phyloP scores from a whole-genome alignment of 2,329 filamentous ascomycete genomes.

The Fusarium azukiicola region DNA sequence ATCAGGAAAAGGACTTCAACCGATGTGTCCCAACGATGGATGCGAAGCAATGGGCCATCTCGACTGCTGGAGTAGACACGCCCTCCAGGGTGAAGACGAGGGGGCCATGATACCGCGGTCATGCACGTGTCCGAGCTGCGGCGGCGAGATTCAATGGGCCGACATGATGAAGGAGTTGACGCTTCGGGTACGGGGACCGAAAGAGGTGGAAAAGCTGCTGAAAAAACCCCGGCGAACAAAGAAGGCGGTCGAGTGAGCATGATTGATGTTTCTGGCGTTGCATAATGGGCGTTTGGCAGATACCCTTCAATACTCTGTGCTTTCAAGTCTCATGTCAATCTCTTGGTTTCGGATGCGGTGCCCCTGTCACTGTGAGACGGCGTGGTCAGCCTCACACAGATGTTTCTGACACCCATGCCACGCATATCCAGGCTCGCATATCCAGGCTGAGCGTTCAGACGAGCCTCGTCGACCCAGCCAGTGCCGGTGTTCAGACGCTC shows the following conservation, averaged over 20 bases:
- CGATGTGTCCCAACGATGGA: constrained; percentile 74
- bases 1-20: constrained; percentile 74
- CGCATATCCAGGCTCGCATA: neutral
- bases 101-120: constrained; percentile 81
- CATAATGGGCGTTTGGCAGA: constrained; percentile 39
- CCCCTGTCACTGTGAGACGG: constrained; percentile 1
- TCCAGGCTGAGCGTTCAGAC: neutral
- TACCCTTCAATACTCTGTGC: constrained; percentile 34
- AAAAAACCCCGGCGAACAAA: constrained; percentile 69
- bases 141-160: constrained; percentile 82
- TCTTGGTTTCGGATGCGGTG: constrained; percentile 19
- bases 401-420: constrained; percentile 5
- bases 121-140: constrained; percentile 87
- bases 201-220: constrained; percentile 85
- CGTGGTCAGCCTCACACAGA: constrained; percentile 11
- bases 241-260: constrained; percentile 45
- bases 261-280: constrained; percentile 23
- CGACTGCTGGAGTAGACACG: constrained; percentile 78
- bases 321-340: constrained; percentile 19
- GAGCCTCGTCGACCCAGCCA: neutral
- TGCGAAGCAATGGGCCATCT: constrained; percentile 81
- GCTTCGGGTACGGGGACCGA: constrained; percentile 84
- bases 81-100: constrained; percentile 64
- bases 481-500: constrained; percentile 2
- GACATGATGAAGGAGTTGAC: constrained; percentile 92